Base-by-base conservation (phyloP, 495 filamentous ascomycete species). In the Daldinia vernicosa region DNA sequence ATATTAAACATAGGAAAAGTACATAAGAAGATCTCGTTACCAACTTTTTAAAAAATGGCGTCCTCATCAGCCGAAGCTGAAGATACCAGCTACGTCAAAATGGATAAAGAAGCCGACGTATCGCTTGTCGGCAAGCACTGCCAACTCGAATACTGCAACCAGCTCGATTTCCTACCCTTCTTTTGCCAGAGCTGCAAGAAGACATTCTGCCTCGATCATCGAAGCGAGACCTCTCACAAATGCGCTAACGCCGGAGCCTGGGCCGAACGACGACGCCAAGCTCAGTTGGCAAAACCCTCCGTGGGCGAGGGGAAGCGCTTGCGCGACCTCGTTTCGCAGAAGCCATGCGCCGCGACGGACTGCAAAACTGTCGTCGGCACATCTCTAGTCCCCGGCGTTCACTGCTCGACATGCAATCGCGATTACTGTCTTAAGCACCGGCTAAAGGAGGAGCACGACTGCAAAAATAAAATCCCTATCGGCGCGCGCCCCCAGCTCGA, bases 101-200 rank as follows among this genome's bases (percentile, higher is more conserved):
- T 84, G 83, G 77, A 78, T 76, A 89, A 90, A 80, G 85, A 90
- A 73, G 80, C 81, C 75, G 93, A 97, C 81, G 87, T 92, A 39
- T 89, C 90, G 70, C 86, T 92, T 11, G 92, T 98, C 78, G 95
- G 95, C 74, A 88, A 89, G 60, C 93, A 97, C 83, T 99, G 95
- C 85, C 89, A 98, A 80, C 89, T 91, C 81, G 81, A 88, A 70
- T 94, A 92, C 85, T 99, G 95, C 86, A 89, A 94, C 77, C 90
- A 92, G 75, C 92, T 98, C 52, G 96, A 98, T 82, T 98, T 98
- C 83, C 90, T 99, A 11, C 95, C 95, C 40, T 99, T 98, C 83
- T 86, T 88, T 71, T 99, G 95, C 85, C 91, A 95, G 80, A 94
- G 90, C 77, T 99, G 95, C 75, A 73, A 76, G 70, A 87, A 89